A percentile compares a stretch with the other conserved stretches of the same genome.
Conservation (phyloP, 192 early-diverging fungal species). For the Geranomyces michiganensis region DNA sequence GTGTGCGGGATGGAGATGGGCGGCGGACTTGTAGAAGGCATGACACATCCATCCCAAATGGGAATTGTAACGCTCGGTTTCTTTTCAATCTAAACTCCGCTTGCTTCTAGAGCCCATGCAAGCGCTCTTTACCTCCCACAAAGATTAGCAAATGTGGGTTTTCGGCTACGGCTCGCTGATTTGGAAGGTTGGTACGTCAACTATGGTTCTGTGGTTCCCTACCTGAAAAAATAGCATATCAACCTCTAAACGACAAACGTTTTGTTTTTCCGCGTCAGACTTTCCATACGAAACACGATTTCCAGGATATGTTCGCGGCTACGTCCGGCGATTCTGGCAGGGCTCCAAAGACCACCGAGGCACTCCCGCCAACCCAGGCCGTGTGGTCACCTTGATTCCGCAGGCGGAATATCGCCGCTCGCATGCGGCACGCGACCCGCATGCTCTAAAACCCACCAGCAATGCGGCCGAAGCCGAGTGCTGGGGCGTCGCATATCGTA, state of each 20-base stretch:
- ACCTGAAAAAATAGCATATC: no score
- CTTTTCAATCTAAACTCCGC: no score
- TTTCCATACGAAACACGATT: constrained; percentile 60
- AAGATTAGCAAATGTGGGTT: constrained; percentile 52
- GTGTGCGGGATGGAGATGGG: no score
- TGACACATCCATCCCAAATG: no score
- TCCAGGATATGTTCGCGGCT: constrained; percentile 68
- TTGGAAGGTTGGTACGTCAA: constrained; percentile 61
- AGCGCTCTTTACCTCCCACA: no score
- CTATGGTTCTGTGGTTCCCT: no score
- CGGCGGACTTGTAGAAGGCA: no score
- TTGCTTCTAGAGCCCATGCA: no score
- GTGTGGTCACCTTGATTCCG: constrained; percentile 84
- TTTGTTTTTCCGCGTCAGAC: constrained; percentile 40
- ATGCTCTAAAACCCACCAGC: background rate
- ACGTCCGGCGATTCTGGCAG: constrained; percentile 80
- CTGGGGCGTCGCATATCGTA: constrained; percentile 84
- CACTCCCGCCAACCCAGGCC: constrained; percentile 71
- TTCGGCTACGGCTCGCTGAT: constrained; percentile 75
- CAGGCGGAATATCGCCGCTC: constrained; percentile 62
- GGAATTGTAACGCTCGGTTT: no score
- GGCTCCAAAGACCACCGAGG: constrained; percentile 86
- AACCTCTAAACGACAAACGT: no score
- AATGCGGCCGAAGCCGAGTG: constrained; percentile 26
- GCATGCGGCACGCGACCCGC: constrained; percentile 31